Evolutionary conservation across 2,329 filamentous ascomycete genomes (phyloP), one percentile per base, ranked within the genome.

Genomic region (Exserohilum rostratum): DNA sequence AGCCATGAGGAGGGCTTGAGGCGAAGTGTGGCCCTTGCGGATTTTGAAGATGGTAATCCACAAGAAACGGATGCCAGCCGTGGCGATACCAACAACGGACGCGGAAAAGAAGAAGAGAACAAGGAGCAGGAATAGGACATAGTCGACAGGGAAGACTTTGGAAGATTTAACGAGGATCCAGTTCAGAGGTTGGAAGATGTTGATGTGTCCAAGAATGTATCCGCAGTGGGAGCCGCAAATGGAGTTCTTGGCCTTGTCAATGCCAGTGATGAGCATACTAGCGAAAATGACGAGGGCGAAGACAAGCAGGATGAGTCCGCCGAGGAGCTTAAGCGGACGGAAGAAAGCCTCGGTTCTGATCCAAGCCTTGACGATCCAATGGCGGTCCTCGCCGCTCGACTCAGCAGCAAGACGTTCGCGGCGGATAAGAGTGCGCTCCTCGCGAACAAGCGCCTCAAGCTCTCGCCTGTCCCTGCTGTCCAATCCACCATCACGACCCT

Each of bases 241-340:
- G 3, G 93, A 97, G 79, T 98, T 97, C 75, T 90, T 93, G 31
- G 92, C 91, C 79, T 98, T 98, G 83, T 99, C 95, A 69, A 98
- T 92, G 63, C 87, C 90, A 0, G 93, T 98, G 71, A 98, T 90
- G 64, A 98, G 84, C 91, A 99, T 98, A 11, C 91, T 96, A 7
- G 89, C 84, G 84, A 91, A 96, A 63, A 96, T 83, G 37, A 96
- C 64, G 12, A 96, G 76, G 0, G 90, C 83, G 18, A 96, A 73
- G 1, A 91, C 62, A 29, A 97, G 82, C 2, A 98, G 79, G 0
- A 96, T 64, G 44, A 97, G 80, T 12, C 95, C 95, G 1, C 91
- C 89, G 12, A 98, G 75, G 37, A 98, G 85, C 79, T 96, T 96
- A 66, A 99, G 79, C 1, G 95, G 95, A 6, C 93, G 86, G 76